Evolutionary conservation across 228 moss, liverwort and hornwort species (phyloP).

Genomic region (Sphagnum fallax): DNA sequence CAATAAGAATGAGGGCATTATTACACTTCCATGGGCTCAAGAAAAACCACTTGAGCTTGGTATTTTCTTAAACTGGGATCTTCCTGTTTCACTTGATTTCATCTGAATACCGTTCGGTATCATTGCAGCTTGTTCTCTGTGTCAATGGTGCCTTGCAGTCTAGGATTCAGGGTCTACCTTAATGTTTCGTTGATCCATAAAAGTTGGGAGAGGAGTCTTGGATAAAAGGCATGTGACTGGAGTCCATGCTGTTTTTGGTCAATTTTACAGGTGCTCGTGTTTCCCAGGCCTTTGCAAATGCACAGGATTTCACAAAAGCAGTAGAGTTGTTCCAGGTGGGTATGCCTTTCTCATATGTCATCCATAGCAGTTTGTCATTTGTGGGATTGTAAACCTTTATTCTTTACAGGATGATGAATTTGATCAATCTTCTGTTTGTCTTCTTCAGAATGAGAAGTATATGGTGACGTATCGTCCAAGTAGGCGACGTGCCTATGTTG

Average conservation of each 20-base stretch:
- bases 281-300: constrained; percentile 71
- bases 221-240: neutral
- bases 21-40: constrained; percentile 76
- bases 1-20: constrained; percentile 71
- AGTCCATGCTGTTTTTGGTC: neutral
- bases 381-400: neutral
- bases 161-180: neutral
- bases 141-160: neutral
- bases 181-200: neutral
- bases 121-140: neutral
- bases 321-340: constrained; percentile 73
- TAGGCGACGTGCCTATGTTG: constrained; percentile 75
- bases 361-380: neutral
- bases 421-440: neutral
- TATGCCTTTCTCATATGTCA: neutral
- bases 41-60: constrained; percentile 88
- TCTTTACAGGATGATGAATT: neutral
- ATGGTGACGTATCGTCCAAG: constrained; percentile 71
- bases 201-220: neutral
- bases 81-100: neutral
- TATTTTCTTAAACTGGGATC: constrained; percentile 12
- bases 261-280: constrained; percentile 68
- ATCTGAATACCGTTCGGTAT: neutral
- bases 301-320: constrained; percentile 58
- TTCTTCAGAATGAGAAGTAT: constrained; percentile 65